These are phyloP conservation scores for Tuctoria greenei DNA, from an alignment of 176 grass and related monocot species.

Conservation along the genomic window DNA sequence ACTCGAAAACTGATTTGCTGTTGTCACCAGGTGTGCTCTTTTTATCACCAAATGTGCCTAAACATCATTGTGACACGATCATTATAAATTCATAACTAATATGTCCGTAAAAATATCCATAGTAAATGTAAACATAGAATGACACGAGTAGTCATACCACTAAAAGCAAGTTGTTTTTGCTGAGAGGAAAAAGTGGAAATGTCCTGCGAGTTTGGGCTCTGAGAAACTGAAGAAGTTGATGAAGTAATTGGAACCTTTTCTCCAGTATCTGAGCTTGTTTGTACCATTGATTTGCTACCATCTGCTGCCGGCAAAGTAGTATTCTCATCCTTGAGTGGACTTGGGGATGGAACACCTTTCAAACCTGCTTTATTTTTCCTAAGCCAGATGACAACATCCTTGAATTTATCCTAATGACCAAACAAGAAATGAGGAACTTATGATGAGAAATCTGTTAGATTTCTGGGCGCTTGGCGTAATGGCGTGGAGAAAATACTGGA, in stretches of 20 bases:
- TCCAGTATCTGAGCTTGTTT: conserved; percentile 36
- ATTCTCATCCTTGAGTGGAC: conserved; percentile 45
- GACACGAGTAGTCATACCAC: conserved; percentile 34
- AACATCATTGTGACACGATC: conserved; percentile 28
- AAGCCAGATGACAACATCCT: conserved; percentile 96
- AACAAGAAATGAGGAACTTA: conserved; percentile 14
- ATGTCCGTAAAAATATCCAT: conserved; percentile 5
- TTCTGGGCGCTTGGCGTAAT: no score
- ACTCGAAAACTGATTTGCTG: conserved; percentile 47
- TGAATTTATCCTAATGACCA: conserved; percentile 71
- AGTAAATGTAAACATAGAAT: not conserved
- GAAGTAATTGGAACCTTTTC: conserved; percentile 20
- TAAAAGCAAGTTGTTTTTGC: conserved; percentile 32
- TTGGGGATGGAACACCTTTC: conserved; percentile 38
- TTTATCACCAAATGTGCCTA: conserved; percentile 60
- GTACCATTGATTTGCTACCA: conserved; percentile 39
- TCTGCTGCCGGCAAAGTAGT: conserved; percentile 10
- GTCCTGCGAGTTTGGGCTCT: conserved; percentile 48
- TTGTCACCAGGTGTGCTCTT: conserved; percentile 31
- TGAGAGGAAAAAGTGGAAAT: conserved; percentile 36
- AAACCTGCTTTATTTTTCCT: conserved; percentile 57
- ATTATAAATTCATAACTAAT: conserved; percentile 27
- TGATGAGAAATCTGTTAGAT: not conserved
- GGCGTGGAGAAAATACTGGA: no score
- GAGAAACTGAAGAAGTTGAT: conserved; percentile 39